Percentiles rank a stretch among this genome's conserved stretches.
phyloP scores from a whole-genome alignment of 1,284 basidiomycete species.

The Inonotus obliquus region DNA sequence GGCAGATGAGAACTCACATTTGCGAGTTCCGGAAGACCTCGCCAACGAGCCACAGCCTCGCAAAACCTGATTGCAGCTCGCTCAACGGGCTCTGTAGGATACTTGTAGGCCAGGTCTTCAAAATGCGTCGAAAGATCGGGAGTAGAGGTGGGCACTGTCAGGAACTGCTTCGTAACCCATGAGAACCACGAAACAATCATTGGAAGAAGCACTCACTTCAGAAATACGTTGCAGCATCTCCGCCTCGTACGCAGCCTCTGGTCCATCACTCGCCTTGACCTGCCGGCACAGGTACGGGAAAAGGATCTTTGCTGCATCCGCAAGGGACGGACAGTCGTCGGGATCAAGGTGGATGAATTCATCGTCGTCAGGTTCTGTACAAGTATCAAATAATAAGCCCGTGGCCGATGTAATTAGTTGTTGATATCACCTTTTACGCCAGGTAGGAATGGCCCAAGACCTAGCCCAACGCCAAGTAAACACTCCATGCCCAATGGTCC shows the following conservation, averaged over 20 bases:
- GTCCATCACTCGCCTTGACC: constrained; percentile 28
- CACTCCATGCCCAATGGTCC: constrained; percentile 67
- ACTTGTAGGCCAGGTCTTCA: constrained; percentile 74
- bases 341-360: constrained; percentile 63
- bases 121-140: constrained; percentile 74
- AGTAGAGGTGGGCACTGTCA: constrained; percentile 61
- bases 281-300: constrained; percentile 51
- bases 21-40: constrained; percentile 77
- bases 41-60: constrained; percentile 73
- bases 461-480: constrained; percentile 68
- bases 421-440: constrained; percentile 12
- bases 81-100: constrained; percentile 76
- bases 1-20: constrained; percentile 44
- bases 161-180: constrained; percentile 47
- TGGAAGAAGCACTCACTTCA: constrained; percentile 45
- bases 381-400: not conserved
- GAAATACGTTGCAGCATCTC: constrained; percentile 66
- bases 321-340: constrained; percentile 65
- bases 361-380: constrained; percentile 28
- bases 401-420: not conserved
- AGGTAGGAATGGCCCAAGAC: constrained; percentile 31
- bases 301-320: constrained; percentile 60
- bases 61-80: constrained; percentile 71
- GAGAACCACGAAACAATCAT: constrained; percentile 1
- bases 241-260: constrained; percentile 58